A percentile compares a stretch with the other conserved stretches of the same genome.
Evolutionary conservation across 768 basidiomycete species (phyloP).

Genomic region (Boletus rubescentipes): DNA sequence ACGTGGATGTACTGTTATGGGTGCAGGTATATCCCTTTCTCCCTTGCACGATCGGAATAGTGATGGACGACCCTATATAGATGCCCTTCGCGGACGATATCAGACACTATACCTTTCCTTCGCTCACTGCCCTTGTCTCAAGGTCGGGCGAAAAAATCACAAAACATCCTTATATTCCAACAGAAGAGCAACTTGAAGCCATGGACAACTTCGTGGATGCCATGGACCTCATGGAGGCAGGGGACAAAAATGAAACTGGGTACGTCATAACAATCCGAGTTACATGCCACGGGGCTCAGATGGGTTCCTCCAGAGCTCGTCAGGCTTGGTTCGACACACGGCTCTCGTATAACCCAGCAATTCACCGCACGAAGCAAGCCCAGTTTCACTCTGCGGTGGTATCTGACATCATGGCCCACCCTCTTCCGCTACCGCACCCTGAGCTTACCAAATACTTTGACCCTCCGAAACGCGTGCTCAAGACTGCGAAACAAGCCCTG

Average conservation of each 20-base stretch:
- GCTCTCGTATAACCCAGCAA: conserved; percentile 82
- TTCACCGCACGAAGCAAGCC: conserved; percentile 92
- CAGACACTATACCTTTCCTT: conserved; percentile 83
- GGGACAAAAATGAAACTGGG: conserved; percentile 77
- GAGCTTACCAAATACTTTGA: conserved; percentile 83
- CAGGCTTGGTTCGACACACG: conserved; percentile 75
- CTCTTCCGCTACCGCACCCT: conserved; percentile 83
- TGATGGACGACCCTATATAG: conserved; percentile 37
- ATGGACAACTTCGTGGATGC: conserved; percentile 89
- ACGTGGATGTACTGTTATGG: conserved; percentile 82
- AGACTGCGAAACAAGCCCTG: conserved; percentile 53
- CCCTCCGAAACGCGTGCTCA: conserved; percentile 67
- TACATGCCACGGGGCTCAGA: conserved; percentile 1
- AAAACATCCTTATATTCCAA: conserved; percentile 83
- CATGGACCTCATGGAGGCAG: conserved; percentile 82
- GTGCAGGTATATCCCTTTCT: conserved; percentile 55
- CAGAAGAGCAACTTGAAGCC: conserved; percentile 66
- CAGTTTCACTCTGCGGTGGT: conserved; percentile 86
- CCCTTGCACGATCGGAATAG: neutral
- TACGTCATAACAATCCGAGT: conserved; percentile 32
- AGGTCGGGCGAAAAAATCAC: conserved; percentile 72
- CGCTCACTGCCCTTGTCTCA: conserved; percentile 68
- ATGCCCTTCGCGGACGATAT: conserved; percentile 97
- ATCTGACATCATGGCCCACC: conserved; percentile 66
- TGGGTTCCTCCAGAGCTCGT: conserved; percentile 44